phyloP scores from a whole-genome alignment of 306 rosid genomes.

The Inga laurina region DNA sequence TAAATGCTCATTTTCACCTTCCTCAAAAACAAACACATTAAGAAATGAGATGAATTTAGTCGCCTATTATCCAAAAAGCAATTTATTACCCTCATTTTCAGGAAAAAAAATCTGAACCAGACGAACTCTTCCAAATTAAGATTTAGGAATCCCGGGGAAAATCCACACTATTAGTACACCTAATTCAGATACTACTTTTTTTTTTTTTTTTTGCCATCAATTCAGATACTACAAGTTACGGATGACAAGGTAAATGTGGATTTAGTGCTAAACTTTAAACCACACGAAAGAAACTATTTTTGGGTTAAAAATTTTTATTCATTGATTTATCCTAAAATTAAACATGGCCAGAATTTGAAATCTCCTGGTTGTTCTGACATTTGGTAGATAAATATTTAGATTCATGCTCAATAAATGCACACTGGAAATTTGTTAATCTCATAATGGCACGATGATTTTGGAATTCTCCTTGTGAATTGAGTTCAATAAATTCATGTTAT shows the following conservation, averaged over 20 bases:
- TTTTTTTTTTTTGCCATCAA: too few relatives aligned
- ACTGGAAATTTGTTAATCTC: neutral
- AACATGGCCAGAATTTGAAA: neutral
- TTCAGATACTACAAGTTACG: too few relatives aligned
- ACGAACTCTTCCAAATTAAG: neutral
- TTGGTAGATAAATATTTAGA: too few relatives aligned
- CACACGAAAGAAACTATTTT: neutral
- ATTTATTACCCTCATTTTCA: neutral
- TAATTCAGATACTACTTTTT: neutral
- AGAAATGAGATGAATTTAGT: neutral
- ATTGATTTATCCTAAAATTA: neutral
- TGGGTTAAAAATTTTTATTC: neutral
- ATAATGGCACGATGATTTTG: neutral
- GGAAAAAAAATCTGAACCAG: neutral
- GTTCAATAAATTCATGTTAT: neutral
- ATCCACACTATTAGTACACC: neutral
- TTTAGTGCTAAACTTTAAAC: neutral
- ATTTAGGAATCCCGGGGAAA: neutral
- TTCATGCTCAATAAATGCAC: neutral
- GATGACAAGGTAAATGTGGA: too few relatives aligned
- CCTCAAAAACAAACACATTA: too few relatives aligned
- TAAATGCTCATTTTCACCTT: too few relatives aligned
- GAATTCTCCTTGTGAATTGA: neutral
- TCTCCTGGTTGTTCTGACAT: neutral
- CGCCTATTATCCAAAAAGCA: neutral